Conservation (phyloP, 192 early-diverging fungal species). For the Rhizophagus clarus region DNA sequence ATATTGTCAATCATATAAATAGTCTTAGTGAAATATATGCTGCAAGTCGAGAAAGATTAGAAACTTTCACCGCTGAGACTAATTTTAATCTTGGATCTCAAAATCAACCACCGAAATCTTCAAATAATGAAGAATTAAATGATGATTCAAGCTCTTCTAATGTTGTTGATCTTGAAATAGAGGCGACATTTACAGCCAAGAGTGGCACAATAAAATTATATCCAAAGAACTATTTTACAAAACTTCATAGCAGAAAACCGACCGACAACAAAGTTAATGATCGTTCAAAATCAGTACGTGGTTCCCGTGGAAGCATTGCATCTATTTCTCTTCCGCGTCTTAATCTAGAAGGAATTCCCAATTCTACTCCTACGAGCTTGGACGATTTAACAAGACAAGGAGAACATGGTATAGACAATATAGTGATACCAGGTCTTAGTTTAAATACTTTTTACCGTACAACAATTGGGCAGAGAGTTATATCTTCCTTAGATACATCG, state of each 20-base stretch:
- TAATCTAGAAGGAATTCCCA: conserved; percentile 8
- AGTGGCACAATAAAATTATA: conserved; percentile 53
- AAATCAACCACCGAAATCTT: not conserved
- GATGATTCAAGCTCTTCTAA: conserved; percentile 17
- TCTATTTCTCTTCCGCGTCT: conserved; percentile 7
- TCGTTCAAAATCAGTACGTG: conserved; percentile 2
- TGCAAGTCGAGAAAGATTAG: conserved; percentile 58
- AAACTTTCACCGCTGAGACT: conserved; percentile 48
- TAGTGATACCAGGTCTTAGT: conserved; percentile 56
- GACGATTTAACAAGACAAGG: conserved; percentile 25
- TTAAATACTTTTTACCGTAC: conserved; percentile 50
- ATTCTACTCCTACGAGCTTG: not conserved
- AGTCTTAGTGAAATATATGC: conserved; percentile 64
- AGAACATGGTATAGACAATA: conserved; percentile 49
- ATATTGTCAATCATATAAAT: conserved; percentile 67
- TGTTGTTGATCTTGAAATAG: conserved; percentile 47
- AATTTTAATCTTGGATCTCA: conserved; percentile 27
- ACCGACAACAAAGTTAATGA: conserved; percentile 29
- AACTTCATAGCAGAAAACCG: conserved; percentile 38
- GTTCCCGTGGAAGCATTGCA: not conserved
- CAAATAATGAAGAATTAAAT: not conserved
- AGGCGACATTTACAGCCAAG: conserved; percentile 52
- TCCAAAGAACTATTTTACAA: conserved; percentile 50
- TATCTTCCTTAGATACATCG: conserved; percentile 33
- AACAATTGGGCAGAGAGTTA: conserved; percentile 43